Evolutionary conservation across 306 rosid genomes (phyloP), one percentile per base, ranked within the genome.

Genomic region (Ziziphus jujuba): DNA sequence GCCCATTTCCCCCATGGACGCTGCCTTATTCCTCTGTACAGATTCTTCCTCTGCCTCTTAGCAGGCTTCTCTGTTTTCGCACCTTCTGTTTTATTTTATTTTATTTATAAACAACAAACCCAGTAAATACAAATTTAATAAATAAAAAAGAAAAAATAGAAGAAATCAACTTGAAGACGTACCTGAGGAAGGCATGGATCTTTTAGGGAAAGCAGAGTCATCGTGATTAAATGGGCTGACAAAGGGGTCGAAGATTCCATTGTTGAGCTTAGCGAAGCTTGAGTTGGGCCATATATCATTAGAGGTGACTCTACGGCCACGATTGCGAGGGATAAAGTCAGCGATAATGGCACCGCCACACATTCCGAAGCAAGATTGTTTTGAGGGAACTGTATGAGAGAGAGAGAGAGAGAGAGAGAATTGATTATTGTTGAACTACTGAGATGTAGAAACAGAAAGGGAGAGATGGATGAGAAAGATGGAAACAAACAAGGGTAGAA

Each of bases 1-100:
- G 97, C 98, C 97, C 98, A 92, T 88, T 92, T 92, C 0, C 97
- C 97, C 98, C 96, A 92, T 0, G 96, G 97, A 16, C 98, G 98
- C 63, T 84, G 98, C 28, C 98, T 89, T 23, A 88, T 92, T 25
- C 98, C 98, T 74, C 97, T 67, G 85, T 87, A 92, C 2, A 86
- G 85, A 43, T 90, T 92, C 81, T 90, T 92, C 88, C 98, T 84
- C 76, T 82, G 90, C 74, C 84, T 80, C 72, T 90, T 90, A 61
- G 65, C 36, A 0, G 96, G 93, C 75, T 88, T 88, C 74, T 87
- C 87, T 0, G 25, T 77, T 76, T 50, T 61, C 67, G 61, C 77
- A 53, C 22, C 49, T 59, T 45, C 96, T 87, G 83, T 76, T n/a
- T n/a, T n/a, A n/a, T n/a, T n/a, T n/a, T n/a, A n/a, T n/a, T n/a